Evolutionary conservation across 306 rosid species (phyloP).

Genomic region (Adenanthera pavonina): DNA sequence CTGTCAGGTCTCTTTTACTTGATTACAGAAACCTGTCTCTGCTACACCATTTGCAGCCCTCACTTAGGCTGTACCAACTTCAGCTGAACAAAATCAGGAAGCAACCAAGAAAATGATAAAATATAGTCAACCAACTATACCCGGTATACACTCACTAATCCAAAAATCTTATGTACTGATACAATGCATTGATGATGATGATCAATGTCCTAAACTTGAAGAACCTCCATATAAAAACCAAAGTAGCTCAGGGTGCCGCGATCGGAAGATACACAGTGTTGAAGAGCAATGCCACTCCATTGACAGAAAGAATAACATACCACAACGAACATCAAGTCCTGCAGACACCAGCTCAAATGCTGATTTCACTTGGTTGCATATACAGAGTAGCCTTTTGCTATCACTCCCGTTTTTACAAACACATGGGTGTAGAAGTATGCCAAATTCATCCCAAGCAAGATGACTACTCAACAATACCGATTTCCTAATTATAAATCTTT

Average conservation of each 20-base stretch:
- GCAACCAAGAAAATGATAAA: slow-evolving; percentile 46
- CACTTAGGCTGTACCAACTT: slow-evolving; percentile 35
- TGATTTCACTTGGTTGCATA: slow-evolving; percentile 52
- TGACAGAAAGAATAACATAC: slow-evolving; percentile 66
- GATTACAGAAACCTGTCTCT: slow-evolving; percentile 41
- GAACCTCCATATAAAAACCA: slow-evolving; percentile 49
- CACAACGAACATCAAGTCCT: slow-evolving; percentile 52
- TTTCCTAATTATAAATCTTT: slow-evolving; percentile 77
- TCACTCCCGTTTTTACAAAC: slow-evolving; percentile 46
- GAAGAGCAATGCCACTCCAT: slow-evolving; percentile 50
- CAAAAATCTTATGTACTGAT: slow-evolving; percentile 73
- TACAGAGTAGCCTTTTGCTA: slow-evolving; percentile 43
- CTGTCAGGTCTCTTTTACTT: slow-evolving; percentile 35
- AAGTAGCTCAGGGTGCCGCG: slow-evolving; percentile 49
- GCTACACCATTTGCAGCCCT: slow-evolving; percentile 48
- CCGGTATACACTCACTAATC: slow-evolving; percentile 68
- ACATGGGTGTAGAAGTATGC: slow-evolving; percentile 41
- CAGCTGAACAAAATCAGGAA: slow-evolving; percentile 45
- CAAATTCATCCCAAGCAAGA: slow-evolving; percentile 46
- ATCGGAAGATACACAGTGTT: slow-evolving; percentile 49
- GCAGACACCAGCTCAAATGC: slow-evolving; percentile 56
- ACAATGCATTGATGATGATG: slow-evolving; percentile 47
- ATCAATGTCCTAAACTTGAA: slow-evolving; percentile 51
- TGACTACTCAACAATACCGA: slow-evolving; percentile 25
- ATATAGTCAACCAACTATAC: slow-evolving; percentile 60